Evolutionary conservation across 352 stramenopile genomes (phyloP).

Genomic region (Globisporangium carolinianum): DNA sequence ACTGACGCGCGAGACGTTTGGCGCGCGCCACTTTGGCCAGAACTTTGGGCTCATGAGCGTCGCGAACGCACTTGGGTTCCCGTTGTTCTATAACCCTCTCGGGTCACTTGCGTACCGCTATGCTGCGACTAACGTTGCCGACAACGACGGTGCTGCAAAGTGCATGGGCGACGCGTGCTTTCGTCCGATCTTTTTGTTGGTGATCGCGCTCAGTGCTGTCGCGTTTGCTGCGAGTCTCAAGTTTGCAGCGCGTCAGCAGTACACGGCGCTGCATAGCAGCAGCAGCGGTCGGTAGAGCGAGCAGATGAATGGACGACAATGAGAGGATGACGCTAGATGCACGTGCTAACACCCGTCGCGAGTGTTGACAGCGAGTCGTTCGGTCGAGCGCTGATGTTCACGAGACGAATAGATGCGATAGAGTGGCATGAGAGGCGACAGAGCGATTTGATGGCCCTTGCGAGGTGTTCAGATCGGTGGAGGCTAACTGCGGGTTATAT

Average conservation of each 20-base stretch:
- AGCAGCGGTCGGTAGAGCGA: background rate
- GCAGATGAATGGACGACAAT: background rate
- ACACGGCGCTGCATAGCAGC: conserved; percentile 10
- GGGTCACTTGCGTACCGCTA: conserved; percentile 51
- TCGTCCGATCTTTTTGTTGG: conserved; percentile 50
- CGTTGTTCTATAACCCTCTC: conserved; percentile 63
- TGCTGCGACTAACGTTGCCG: conserved; percentile 25
- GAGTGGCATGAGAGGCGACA: no score
- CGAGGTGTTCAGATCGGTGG: no score
- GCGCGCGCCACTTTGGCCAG: conserved; percentile 61
- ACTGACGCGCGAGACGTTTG: conserved; percentile 66
- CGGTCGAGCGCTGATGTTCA: no score
- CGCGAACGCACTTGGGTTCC: conserved; percentile 67
- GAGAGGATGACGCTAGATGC: background rate
- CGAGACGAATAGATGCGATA: no score
- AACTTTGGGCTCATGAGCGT: conserved; percentile 75
- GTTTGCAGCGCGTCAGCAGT: conserved; percentile 34
- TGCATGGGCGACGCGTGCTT: conserved; percentile 60
- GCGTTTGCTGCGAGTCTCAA: conserved; percentile 44
- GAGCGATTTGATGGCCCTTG: no score
- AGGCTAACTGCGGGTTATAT: no score
- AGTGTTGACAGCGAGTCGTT: no score
- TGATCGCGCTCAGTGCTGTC: conserved; percentile 40
- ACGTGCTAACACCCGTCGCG: no score
- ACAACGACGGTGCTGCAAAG: conserved; percentile 21